Conservation (phyloP, 306 rosid genomes). For the Gillenia trifoliata region DNA sequence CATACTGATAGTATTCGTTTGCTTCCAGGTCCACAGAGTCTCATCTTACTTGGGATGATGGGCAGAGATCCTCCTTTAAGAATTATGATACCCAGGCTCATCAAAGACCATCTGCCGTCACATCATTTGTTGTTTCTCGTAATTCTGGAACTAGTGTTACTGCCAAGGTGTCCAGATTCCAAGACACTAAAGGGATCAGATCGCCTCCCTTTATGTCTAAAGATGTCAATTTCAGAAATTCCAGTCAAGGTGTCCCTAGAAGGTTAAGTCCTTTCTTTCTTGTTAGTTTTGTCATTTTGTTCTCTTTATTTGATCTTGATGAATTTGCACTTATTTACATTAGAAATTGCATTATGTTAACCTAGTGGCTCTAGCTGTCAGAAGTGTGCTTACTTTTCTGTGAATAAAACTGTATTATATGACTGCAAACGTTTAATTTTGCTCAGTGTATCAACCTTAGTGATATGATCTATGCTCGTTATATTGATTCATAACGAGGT, state of each 20-base stretch:
- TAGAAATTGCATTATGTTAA: not conserved
- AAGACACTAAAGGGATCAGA: constrained; percentile 30
- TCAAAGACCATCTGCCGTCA: constrained; percentile 33
- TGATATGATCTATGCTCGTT: not conserved
- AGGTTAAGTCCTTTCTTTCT: constrained; percentile 26
- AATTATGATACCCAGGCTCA: constrained; percentile 38
- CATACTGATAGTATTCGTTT: constrained; percentile 16
- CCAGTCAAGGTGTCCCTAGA: constrained; percentile 28
- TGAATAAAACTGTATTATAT: not conserved
- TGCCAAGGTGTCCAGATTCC: constrained; percentile 45
- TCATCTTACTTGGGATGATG: constrained; percentile 35
- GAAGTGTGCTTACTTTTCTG: not conserved
- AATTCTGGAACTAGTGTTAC: constrained; percentile 36
- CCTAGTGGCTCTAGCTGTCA: not conserved
- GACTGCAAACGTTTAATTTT: not conserved
- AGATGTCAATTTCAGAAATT: constrained; percentile 30
- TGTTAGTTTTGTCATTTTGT: not conserved
- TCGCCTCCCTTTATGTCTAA: constrained; percentile 38
- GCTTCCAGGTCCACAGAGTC: constrained; percentile 35
- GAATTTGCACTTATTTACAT: not conserved
- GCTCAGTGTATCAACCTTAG: not conserved
- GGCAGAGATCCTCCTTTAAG: constrained; percentile 17
- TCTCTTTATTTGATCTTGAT: not conserved
- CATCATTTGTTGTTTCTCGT: constrained; percentile 39
- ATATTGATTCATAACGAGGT: not conserved